Base-by-base conservation (phyloP, 2,329 filamentous ascomycete species). In the Monosporascus sp. region DNA sequence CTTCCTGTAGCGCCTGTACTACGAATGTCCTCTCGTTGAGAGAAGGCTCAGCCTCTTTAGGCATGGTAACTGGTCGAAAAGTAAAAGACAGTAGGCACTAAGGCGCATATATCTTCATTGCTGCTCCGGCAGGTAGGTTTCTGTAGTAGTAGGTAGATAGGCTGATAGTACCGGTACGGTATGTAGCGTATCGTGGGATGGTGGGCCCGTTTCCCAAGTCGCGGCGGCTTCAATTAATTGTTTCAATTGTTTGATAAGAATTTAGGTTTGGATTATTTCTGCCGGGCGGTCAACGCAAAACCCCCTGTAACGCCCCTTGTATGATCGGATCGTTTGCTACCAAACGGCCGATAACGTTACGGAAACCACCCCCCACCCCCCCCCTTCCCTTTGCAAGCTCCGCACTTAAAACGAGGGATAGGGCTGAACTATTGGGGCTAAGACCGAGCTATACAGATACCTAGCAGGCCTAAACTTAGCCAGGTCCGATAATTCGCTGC, bases 11-110 rank as follows among this genome's bases (percentile, higher is more conserved):
- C 45, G 93, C 92, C 68, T 95, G 83, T 56, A 86, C 78, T 59
- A 97, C 82, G 70, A 99, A 99, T 9, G 84, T 84, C 69, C 84
- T 89, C 78, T 97, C 93, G 68, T 93, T 91, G 58, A 88, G 81
- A 50, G 93, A 97, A 52, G 93, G 89, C 63, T 95, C 89, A 55
- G 87, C 85, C 86, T 97, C 92, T 72, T 89, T 88, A 68, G 93
- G 93, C 93, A 97, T 97, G 59, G 60, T 78, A 60, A 56, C 55
- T 59, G 49, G 57, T 57, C 51, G 49, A 49, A 55, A 18, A 28
- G 45, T 44, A 31, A 50, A 43, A 51, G 50, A 31, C 28, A 50
- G 53, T 56, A 17, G 53, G 41, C 53, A 52, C 52, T 50, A 14
- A 11, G 46, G 48, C 53, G 46, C 50, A 48, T 48, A 57, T 63